Conservation (phyloP, 345 rosid genomes). For the Bruguiera sexangula region DNA sequence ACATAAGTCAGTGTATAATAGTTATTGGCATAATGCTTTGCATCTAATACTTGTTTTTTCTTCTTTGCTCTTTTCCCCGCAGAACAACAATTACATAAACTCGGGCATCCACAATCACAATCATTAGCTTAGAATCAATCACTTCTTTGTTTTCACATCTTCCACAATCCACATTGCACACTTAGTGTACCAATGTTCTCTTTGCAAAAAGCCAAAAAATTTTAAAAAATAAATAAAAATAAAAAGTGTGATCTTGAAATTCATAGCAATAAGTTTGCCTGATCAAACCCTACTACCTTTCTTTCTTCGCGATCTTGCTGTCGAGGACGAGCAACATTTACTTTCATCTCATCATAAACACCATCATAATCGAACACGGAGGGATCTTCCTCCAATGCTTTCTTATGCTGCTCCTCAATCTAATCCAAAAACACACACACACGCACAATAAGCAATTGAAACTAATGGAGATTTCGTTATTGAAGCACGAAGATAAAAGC, state of each 20-base stretch:
- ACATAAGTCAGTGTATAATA: no score
- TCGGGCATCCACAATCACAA: no score
- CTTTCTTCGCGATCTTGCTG: constrained; percentile 59
- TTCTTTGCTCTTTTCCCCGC: no score
- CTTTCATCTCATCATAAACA: constrained; percentile 78
- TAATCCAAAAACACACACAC: constrained; percentile 1
- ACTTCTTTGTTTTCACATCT: no score
- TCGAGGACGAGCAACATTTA: constrained; percentile 46
- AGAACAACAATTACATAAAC: no score
- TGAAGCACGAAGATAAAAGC: neutral
- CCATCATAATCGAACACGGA: constrained; percentile 78
- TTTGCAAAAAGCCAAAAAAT: neutral
- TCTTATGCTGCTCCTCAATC: constrained; percentile 89
- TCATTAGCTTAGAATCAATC: no score
- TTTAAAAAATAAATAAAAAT: no score
- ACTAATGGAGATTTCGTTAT: neutral
- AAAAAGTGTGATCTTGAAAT: neutral
- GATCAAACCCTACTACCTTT: constrained; percentile 42
- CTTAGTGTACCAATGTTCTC: no score
- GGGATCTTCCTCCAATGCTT: constrained; percentile 84
- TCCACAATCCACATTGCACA: no score
- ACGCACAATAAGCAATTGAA: neutral
- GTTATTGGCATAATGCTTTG: no score
- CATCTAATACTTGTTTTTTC: no score
- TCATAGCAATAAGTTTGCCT: neutral